These are phyloP conservation scores for Penicillium sp. DNA, from an alignment of 2,329 filamentous ascomycete genomes.

Conservation along the genomic window DNA sequence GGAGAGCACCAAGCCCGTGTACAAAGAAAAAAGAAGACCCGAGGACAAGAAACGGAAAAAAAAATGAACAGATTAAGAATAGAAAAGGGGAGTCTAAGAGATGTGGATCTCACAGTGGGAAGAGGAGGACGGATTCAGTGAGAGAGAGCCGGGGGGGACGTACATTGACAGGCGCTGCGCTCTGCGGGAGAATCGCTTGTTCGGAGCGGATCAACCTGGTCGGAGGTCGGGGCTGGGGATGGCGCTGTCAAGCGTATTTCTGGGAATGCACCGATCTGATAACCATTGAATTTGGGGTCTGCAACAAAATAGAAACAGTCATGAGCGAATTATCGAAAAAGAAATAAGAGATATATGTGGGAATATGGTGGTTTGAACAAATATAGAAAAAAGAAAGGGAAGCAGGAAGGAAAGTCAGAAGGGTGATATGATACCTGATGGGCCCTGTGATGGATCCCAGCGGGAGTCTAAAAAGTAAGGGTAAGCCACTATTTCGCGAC, in stretches of 20 bases:
- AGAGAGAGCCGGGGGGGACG: conserved; percentile 21
- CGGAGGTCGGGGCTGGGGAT: conserved; percentile 36
- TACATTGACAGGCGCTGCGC: conserved; percentile 23
- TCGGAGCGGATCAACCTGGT: conserved; percentile 38
- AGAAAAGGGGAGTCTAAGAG: conserved; percentile 15
- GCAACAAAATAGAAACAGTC: neutral
- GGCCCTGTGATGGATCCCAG: conserved; percentile 25
- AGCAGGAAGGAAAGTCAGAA: conserved; percentile 7
- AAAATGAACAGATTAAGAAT: conserved; percentile 12
- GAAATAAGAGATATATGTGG: neutral
- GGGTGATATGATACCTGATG: conserved; percentile 21
- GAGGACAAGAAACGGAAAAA: conserved; percentile 6
- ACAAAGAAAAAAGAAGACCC: conserved; percentile 16
- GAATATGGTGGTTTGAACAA: neutral
- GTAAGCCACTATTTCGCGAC: conserved; percentile 10
- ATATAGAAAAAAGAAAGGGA: conserved; percentile 5
- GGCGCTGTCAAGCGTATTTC: conserved; percentile 36
- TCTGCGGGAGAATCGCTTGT: conserved; percentile 40
- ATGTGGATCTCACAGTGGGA: conserved; percentile 33
- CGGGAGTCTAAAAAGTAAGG: conserved; percentile 22
- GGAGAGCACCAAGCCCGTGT: conserved; percentile 14
- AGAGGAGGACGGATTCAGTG: conserved; percentile 18
- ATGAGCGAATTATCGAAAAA: neutral
- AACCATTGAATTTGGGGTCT: conserved; percentile 14
- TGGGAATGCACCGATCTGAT: conserved; percentile 32